A percentile compares a stretch with the other conserved stretches of the same genome.
Conservation (phyloP, 768 basidiomycete genomes). For the Dentipellis sp. region DNA sequence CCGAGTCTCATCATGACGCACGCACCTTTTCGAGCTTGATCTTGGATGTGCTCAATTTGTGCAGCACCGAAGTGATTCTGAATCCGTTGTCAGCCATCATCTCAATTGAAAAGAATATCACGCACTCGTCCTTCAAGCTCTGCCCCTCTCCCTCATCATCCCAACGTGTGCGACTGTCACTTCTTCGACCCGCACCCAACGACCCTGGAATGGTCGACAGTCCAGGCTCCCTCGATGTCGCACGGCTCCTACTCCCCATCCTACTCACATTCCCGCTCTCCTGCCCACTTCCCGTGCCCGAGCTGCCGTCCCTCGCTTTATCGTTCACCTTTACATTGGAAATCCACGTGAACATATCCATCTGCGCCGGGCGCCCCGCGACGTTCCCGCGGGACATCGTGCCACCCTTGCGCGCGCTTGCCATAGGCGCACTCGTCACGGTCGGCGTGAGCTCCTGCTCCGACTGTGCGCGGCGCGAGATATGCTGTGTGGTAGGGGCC, state of each 20-base stretch:
- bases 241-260: conserved; percentile 31
- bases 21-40: conserved; percentile 80
- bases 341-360: conserved; percentile 68
- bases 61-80: conserved; percentile 69
- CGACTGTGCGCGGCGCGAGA: conserved; percentile 21
- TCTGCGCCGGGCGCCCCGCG: conserved; percentile 40
- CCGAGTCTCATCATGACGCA: neutral
- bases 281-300: conserved; percentile 40
- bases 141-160: conserved; percentile 31
- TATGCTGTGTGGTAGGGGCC: conserved; percentile 19
- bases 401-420: conserved; percentile 12
- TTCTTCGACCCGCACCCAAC: conserved; percentile 24
- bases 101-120: conserved; percentile 1
- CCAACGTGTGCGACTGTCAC: conserved; percentile 35
- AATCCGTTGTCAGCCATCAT: neutral
- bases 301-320: conserved; percentile 40
- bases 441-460: conserved; percentile 17
- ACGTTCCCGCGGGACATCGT: conserved; percentile 42
- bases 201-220: neutral
- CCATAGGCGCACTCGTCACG: neutral
- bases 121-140: conserved; percentile 68
- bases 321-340: conserved; percentile 62
- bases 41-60: conserved; percentile 49
- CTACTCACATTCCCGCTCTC: conserved; percentile 40
- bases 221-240: conserved; percentile 10